Evolutionary conservation across 1,139 yeast species (phyloP).

Genomic region (Debaryomyces nepalensis): DNA sequence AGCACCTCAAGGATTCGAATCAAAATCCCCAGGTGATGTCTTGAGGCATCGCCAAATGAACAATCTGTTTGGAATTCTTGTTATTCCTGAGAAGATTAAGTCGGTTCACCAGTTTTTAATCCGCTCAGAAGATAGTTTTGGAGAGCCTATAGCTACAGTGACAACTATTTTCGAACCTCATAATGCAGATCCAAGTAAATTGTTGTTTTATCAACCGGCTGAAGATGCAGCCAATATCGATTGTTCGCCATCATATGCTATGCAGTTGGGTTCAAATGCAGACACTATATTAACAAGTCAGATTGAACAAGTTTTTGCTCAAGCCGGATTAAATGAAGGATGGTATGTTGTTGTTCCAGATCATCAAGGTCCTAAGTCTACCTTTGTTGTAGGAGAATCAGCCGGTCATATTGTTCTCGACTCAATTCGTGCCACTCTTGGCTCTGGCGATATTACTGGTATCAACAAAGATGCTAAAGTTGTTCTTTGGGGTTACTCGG

Average conservation of each 20-base stretch:
- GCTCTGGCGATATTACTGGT: slow-evolving; percentile 27
- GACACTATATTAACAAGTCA: slow-evolving; percentile 19
- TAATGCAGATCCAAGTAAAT: slow-evolving; percentile 27
- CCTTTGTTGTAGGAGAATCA: slow-evolving; percentile 34
- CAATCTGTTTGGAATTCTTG: slow-evolving; percentile 20
- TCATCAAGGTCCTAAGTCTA: slow-evolving; percentile 34
- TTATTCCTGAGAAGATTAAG: slow-evolving; percentile 20
- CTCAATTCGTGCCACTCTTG: slow-evolving; percentile 30
- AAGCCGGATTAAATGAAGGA: slow-evolving; percentile 30
- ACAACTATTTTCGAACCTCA: slow-evolving; percentile 39
- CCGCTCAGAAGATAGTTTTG: slow-evolving; percentile 35
- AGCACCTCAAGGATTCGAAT: slow-evolving; percentile 32
- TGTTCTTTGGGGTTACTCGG: slow-evolving; percentile 42
- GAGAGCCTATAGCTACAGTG: slow-evolving; percentile 35
- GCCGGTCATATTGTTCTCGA: slow-evolving; percentile 37
- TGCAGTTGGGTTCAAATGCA: slow-evolving; percentile 18
- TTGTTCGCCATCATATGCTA: slow-evolving; percentile 38
- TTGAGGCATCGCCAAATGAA: slow-evolving; percentile 32
- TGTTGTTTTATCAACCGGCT: slow-evolving; percentile 34
- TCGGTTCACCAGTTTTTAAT: slow-evolving; percentile 38
- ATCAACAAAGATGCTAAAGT: slow-evolving; percentile 27
- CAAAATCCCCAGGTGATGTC: slow-evolving; percentile 29
- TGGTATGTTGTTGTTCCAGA: slow-evolving; percentile 40
- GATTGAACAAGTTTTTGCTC: slow-evolving; percentile 27
- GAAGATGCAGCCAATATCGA: slow-evolving; percentile 32